Conservation (phyloP, 2,329 filamentous ascomycete species). For the Pestalotiopsis sp. region DNA sequence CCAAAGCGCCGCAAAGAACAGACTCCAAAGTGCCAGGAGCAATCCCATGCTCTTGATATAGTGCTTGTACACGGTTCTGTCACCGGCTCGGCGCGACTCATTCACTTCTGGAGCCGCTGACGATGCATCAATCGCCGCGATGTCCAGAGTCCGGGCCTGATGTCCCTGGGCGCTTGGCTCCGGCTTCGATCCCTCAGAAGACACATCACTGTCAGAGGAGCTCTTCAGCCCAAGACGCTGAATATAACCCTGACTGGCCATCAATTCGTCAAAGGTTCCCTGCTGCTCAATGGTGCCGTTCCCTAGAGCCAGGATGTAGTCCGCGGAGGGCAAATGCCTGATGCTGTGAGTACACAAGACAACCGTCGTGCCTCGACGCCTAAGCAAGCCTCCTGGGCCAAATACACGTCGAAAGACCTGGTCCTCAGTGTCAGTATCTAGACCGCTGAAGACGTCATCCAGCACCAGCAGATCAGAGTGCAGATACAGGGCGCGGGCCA, state of each 20-base stretch:
- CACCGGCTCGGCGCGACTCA: constrained; percentile 21
- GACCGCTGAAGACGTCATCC: constrained; percentile 39
- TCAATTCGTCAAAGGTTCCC: constrained; percentile 40
- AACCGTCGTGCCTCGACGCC: constrained; percentile 25
- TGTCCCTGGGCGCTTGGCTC: neutral
- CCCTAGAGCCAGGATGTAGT: constrained; percentile 51
- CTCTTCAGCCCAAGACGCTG: constrained; percentile 21
- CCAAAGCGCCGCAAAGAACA: constrained; percentile 19
- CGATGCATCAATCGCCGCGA: constrained; percentile 11
- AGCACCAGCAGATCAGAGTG: constrained; percentile 32
- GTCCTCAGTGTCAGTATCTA: constrained; percentile 36
- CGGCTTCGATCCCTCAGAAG: constrained; percentile 12
- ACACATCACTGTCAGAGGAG: constrained; percentile 18
- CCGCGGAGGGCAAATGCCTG: constrained; percentile 40
- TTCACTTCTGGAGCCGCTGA: constrained; percentile 4
- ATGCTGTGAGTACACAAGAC: constrained; percentile 43
- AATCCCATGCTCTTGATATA: constrained; percentile 28
- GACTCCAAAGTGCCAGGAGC: constrained; percentile 9
- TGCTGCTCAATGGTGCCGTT: constrained; percentile 47
- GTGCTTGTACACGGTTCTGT: constrained; percentile 24
- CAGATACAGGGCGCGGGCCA: constrained; percentile 37
- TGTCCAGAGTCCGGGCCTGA: neutral
- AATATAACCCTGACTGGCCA: constrained; percentile 29
- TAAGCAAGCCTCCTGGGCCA: constrained; percentile 27
- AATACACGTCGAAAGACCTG: constrained; percentile 35